phyloP scores from a whole-genome alignment of 2,329 filamentous ascomycete genomes.

The Fusarium decemcellulare region DNA sequence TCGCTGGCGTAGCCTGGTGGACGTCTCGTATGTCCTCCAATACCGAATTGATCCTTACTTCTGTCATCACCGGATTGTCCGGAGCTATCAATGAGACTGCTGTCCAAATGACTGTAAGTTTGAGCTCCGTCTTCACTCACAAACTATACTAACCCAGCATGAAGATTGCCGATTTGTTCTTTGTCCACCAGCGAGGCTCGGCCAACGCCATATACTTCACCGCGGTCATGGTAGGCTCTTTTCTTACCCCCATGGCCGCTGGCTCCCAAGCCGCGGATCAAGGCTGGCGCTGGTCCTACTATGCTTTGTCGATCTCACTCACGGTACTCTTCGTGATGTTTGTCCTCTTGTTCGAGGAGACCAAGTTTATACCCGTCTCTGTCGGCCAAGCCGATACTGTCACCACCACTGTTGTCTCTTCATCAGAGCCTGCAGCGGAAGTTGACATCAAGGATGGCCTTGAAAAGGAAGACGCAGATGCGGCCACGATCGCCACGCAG shows the following conservation, averaged over 20 bases:
- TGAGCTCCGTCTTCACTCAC: accelerated
- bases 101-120: constrained; percentile 54
- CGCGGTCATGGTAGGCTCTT: constrained; percentile 48
- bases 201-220: constrained; percentile 52
- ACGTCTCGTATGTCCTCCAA: constrained; percentile 37
- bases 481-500: background rate
- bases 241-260: constrained; percentile 50
- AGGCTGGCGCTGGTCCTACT: constrained; percentile 48
- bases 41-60: constrained; percentile 44
- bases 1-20: constrained; percentile 45
- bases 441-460: background rate
- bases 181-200: constrained; percentile 50
- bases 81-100: constrained; percentile 57
- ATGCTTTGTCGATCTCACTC: constrained; percentile 41
- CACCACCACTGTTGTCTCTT: background rate
- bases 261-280: constrained; percentile 39
- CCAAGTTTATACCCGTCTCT: constrained; percentile 46
- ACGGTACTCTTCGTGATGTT: constrained; percentile 44
- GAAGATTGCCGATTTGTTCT: constrained; percentile 53
- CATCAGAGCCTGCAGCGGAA: background rate
- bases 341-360: constrained; percentile 46
- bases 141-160: background rate
- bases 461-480: background rate
- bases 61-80: constrained; percentile 51
- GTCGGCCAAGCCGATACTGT: constrained; percentile 6